Evolutionary conservation across 129 eudicot species (phyloP).

Genomic region (Lactuca sativa): DNA sequence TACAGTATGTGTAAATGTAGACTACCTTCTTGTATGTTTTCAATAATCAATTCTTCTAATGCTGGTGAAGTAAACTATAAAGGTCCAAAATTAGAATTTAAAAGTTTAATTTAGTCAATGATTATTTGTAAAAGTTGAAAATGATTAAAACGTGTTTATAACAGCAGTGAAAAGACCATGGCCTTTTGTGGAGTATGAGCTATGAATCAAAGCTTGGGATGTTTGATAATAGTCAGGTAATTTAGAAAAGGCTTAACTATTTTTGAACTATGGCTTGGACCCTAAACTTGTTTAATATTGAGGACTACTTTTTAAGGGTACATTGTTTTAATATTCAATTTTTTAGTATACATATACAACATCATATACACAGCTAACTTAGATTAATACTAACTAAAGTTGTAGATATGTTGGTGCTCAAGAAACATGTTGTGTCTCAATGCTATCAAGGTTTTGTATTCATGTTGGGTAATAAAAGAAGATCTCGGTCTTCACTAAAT

Average conservation of each 20-base stretch:
- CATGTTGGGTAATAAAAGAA: conserved; percentile 32
- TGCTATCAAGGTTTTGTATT: conserved; percentile 38
- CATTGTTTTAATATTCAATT: too few relatives aligned
- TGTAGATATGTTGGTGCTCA: conserved; percentile 42
- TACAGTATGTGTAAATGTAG: conserved; percentile 30
- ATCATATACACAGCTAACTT: conserved; percentile 11
- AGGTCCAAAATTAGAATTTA: conserved; percentile 29
- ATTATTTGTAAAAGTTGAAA: background rate
- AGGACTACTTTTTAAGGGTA: too few relatives aligned
- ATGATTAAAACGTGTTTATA: background rate
- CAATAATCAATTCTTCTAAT: conserved; percentile 44
- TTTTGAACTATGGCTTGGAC: background rate
- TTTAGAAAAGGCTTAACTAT: conserved; percentile 5
- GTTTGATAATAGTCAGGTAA: conserved; percentile 83
- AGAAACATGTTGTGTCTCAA: conserved; percentile 31
- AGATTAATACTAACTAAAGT: conserved; percentile 16
- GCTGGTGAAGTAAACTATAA: conserved; percentile 36
- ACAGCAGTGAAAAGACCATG: conserved; percentile 52
- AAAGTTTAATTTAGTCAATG: too few relatives aligned
- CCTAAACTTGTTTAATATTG: too few relatives aligned
- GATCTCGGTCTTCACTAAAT: conserved; percentile 33
- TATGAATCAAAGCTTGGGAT: conserved; percentile 78
- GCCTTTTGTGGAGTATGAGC: conserved; percentile 81
- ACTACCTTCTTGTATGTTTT: conserved; percentile 31
- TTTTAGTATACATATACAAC: conserved; percentile 1